These are phyloP conservation scores for Dendrobium huoshanense DNA, from an alignment of 106 monocot genomes.

Conservation along the genomic window DNA sequence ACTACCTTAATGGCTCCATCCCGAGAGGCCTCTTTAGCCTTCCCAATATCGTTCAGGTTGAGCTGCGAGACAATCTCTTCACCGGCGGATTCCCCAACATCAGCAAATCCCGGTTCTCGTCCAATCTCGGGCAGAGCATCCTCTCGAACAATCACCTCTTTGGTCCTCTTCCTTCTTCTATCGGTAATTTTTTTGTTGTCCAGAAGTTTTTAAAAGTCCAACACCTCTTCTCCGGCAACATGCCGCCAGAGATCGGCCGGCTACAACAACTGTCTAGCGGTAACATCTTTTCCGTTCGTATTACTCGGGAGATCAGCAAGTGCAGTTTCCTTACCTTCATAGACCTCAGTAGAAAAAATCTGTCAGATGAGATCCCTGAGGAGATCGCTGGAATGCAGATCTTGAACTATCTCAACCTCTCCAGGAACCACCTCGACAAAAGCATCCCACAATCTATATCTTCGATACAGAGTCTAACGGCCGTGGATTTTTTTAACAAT, in stretches of 20 bases:
- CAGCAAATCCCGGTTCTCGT: conserved; percentile 12
- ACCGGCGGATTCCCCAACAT: conserved; percentile 51
- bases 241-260: conserved; percentile 20
- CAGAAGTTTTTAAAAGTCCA: conserved; percentile 62
- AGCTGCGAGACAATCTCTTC: conserved; percentile 70
- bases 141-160: conserved; percentile 64
- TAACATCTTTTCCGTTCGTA: conserved; percentile 37
- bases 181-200: conserved; percentile 47
- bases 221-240: conserved; percentile 42
- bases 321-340: conserved; percentile 60
- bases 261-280: conserved; percentile 62
- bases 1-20: conserved; percentile 70
- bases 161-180: conserved; percentile 46
- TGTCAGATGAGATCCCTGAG: conserved; percentile 35
- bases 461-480: conserved; percentile 77
- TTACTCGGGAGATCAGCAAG: conserved; percentile 42
- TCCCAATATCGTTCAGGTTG: conserved; percentile 54
- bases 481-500: conserved; percentile 84
- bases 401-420: conserved; percentile 51
- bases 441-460: conserved; percentile 55
- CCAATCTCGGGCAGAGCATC: conserved; percentile 53
- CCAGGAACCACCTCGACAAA: conserved; percentile 44
- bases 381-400: conserved; percentile 37
- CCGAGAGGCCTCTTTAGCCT: conserved; percentile 38
- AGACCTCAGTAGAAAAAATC: conserved; percentile 51